Conservation (phyloP, 1,139 yeast genomes). For the Suhomyces yuchorum region DNA sequence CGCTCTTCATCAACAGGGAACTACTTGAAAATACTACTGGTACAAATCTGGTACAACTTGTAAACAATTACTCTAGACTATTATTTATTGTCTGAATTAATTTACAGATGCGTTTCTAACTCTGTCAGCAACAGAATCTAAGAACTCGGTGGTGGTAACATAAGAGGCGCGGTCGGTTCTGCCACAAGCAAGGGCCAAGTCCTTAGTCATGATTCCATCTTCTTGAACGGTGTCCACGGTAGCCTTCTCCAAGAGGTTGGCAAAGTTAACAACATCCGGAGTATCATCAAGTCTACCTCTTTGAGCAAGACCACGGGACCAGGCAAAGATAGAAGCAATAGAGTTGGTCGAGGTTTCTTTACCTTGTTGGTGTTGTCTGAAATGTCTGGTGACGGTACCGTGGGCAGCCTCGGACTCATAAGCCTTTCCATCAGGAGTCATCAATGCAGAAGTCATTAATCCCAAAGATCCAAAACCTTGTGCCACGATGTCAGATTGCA, state of each 20-base stretch:
- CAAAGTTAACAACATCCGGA: constrained; percentile 81
- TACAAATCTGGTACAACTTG: no score
- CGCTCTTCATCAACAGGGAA: no score
- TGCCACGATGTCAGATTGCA: constrained; percentile 94
- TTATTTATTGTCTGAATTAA: constrained; percentile 1
- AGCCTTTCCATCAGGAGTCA: constrained; percentile 94
- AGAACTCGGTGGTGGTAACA: constrained; percentile 88
- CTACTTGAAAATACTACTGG: no score
- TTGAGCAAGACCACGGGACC: constrained; percentile 91
- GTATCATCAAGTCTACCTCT: constrained; percentile 88
- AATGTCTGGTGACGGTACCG: constrained; percentile 97
- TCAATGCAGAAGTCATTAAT: constrained; percentile 90
- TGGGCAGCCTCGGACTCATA: constrained; percentile 97
- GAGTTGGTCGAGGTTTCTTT: constrained; percentile 98
- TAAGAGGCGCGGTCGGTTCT: constrained; percentile 77
- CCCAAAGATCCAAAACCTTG: constrained; percentile 98
- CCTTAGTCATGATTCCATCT: constrained; percentile 94
- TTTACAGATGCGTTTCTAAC: constrained; percentile 24
- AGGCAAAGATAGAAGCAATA: constrained; percentile 95
- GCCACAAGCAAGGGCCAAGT: constrained; percentile 85
- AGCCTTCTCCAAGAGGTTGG: constrained; percentile 74
- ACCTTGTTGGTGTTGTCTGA: constrained; percentile 91
- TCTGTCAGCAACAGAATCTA: constrained; percentile 67
- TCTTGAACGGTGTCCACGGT: constrained; percentile 82
- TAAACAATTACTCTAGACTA: no score